Evolutionary conservation across 106 monocot genomes (phyloP).

Genomic region (Allium cepa): DNA sequence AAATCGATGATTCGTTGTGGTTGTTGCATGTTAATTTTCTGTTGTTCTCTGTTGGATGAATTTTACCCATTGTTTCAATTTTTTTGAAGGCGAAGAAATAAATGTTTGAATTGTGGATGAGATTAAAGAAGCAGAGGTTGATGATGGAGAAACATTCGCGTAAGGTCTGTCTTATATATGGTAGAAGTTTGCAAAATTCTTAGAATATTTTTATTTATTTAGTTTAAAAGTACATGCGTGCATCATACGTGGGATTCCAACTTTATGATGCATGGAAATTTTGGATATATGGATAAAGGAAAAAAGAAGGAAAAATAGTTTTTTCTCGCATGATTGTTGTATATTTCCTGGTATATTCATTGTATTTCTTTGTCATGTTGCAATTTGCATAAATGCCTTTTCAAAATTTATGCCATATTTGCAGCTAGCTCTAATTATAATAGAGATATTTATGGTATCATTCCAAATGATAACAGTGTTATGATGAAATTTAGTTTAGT

Average conservation of each 20-base stretch:
- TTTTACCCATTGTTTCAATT: conserved; percentile 2
- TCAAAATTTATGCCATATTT: too few relatives aligned
- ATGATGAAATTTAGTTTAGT: too few relatives aligned
- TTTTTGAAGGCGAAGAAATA: background rate
- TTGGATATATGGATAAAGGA: background rate
- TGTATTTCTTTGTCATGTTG: too few relatives aligned
- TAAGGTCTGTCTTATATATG: background rate
- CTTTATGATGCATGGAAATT: conserved; percentile 9
- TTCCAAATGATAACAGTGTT: too few relatives aligned
- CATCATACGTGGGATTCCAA: conserved; percentile 1
- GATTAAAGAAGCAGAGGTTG: background rate
- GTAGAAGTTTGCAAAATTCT: background rate
- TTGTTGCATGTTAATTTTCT: background rate
- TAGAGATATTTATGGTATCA: too few relatives aligned
- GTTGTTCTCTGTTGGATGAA: background rate
- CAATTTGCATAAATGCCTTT: too few relatives aligned
- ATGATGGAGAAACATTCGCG: background rate
- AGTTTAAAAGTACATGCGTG: background rate
- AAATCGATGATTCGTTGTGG: conserved; percentile 8
- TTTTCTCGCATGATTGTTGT: too few relatives aligned
- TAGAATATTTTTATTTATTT: background rate
- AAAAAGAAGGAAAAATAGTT: background rate
- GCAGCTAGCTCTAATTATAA: too few relatives aligned
- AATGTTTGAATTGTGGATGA: too few relatives aligned
- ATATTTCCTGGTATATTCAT: too few relatives aligned